A percentile compares a stretch with the other conserved stretches of the same genome.
Evolutionary conservation across 2,329 filamentous ascomycete genomes (phyloP).

Genomic region (Orbilia quercus): DNA sequence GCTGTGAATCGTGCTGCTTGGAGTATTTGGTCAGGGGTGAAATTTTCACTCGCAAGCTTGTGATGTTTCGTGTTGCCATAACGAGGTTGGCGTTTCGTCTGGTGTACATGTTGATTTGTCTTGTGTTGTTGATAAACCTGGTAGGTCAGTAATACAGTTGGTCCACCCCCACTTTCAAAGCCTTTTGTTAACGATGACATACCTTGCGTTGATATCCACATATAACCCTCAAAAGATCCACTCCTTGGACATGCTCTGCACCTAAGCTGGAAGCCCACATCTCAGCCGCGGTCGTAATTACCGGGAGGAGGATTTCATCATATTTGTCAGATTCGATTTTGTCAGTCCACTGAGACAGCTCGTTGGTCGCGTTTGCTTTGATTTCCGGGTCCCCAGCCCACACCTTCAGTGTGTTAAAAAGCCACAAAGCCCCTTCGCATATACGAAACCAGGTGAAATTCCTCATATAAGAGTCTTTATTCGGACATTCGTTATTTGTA

Average conservation of each 20-base stretch:
- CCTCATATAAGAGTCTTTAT: background rate
- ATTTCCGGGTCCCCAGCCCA: background rate
- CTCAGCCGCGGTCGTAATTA: background rate
- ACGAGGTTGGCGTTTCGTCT: too few species aligned
- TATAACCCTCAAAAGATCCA: background rate
- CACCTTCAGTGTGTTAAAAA: background rate
- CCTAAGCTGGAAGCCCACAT: background rate
- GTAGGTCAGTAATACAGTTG: too few species aligned
- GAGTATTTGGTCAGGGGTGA: background rate
- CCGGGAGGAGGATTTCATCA: background rate
- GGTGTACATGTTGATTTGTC: too few species aligned
- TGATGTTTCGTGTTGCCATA: too few species aligned
- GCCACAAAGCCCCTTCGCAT: background rate
- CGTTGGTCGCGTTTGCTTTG: background rate
- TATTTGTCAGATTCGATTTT: constrained; percentile 1
- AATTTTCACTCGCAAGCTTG: too few species aligned
- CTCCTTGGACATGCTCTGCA: background rate
- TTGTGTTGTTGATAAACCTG: too few species aligned
- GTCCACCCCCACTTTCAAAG: too few species aligned
- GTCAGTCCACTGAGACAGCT: constrained; percentile 3
- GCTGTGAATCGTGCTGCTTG: background rate
- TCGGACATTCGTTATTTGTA: background rate
- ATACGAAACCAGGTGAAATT: background rate
- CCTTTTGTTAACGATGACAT: background rate
- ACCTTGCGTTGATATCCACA: constrained; percentile 4